A percentile compares a stretch with the other conserved stretches of the same genome.
Evolutionary conservation across 2,329 filamentous ascomycete species (phyloP).

Genomic region (Blastomyces percursus): DNA sequence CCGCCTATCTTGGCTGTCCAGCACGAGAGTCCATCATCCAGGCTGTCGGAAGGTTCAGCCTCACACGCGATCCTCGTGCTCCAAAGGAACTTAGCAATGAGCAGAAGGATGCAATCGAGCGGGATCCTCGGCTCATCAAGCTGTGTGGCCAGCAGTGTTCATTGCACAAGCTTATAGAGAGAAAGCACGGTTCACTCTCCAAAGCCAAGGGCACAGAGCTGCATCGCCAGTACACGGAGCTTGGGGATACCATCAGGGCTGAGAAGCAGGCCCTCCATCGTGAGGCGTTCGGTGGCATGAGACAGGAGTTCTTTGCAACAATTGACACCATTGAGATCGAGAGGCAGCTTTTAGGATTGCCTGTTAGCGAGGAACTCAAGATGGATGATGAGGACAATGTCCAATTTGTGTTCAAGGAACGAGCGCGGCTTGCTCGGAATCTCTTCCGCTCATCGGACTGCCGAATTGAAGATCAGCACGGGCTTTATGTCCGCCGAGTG

Average conservation of each 20-base stretch:
- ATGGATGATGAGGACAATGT: too few species aligned
- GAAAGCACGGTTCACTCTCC: neutral
- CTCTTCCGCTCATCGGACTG: constrained; percentile 5
- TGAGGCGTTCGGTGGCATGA: too few species aligned
- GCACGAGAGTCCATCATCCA: neutral
- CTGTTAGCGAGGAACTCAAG: too few species aligned
- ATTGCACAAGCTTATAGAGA: neutral
- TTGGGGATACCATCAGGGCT: neutral
- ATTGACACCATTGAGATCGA: too few species aligned
- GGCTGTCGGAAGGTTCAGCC: constrained; percentile 1
- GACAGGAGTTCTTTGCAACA: too few species aligned
- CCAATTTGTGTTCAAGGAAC: too few species aligned
- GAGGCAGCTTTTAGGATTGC: too few species aligned
- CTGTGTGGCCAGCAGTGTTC: neutral
- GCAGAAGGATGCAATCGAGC: neutral
- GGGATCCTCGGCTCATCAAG: neutral
- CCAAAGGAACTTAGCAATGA: constrained; percentile 4
- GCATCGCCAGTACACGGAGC: constrained; percentile 2
- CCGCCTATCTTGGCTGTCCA: neutral
- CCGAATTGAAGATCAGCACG: neutral
- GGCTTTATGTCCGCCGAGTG: constrained; percentile 1
- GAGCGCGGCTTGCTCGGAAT: too few species aligned
- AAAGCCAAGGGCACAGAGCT: neutral
- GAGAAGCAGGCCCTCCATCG: too few species aligned
- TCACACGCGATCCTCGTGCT: neutral